phyloP scores from a whole-genome alignment of 2,329 filamentous ascomycete species.

The Sarocladiaceae sp. region DNA sequence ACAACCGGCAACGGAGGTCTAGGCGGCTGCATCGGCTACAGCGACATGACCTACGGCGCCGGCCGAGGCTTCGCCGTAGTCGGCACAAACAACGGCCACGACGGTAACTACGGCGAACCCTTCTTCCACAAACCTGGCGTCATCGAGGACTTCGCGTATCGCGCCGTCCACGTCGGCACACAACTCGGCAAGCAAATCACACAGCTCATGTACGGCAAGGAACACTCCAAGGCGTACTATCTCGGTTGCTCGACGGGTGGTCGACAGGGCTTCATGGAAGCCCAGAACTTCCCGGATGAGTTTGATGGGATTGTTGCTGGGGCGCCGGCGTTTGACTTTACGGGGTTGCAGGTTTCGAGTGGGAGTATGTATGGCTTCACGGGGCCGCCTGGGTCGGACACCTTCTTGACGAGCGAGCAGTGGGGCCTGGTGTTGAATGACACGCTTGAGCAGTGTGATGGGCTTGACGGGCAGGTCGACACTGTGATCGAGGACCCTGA shows the following conservation, averaged over 20 bases:
- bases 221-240: slow-evolving; percentile 44
- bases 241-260: slow-evolving; percentile 57
- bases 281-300: slow-evolving; percentile 49
- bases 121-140: slow-evolving; percentile 32
- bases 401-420: slow-evolving; percentile 19
- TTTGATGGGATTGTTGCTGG: slow-evolving; percentile 55
- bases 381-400: slow-evolving; percentile 25
- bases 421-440: slow-evolving; percentile 20
- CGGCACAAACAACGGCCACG: slow-evolving; percentile 47
- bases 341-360: slow-evolving; percentile 26
- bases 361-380: slow-evolving; percentile 40
- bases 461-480: neutral
- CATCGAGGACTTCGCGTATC: slow-evolving; percentile 30
- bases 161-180: slow-evolving; percentile 42
- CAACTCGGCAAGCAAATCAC: slow-evolving; percentile 43
- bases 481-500: slow-evolving; percentile 6
- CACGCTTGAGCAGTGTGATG: slow-evolving; percentile 26
- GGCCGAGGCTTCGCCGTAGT: slow-evolving; percentile 41
- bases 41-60: slow-evolving; percentile 40
- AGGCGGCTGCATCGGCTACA: slow-evolving; percentile 43
- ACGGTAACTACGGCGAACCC: slow-evolving; percentile 31
- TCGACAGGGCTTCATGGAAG: slow-evolving; percentile 51
- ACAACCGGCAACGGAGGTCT: slow-evolving; percentile 46
- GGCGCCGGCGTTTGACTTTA: slow-evolving; percentile 34
- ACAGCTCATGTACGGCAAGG: slow-evolving; percentile 39